These are phyloP conservation scores for Scheffersomyces titani DNA, from an alignment of 1,139 yeast genomes.

Conservation along the genomic window DNA sequence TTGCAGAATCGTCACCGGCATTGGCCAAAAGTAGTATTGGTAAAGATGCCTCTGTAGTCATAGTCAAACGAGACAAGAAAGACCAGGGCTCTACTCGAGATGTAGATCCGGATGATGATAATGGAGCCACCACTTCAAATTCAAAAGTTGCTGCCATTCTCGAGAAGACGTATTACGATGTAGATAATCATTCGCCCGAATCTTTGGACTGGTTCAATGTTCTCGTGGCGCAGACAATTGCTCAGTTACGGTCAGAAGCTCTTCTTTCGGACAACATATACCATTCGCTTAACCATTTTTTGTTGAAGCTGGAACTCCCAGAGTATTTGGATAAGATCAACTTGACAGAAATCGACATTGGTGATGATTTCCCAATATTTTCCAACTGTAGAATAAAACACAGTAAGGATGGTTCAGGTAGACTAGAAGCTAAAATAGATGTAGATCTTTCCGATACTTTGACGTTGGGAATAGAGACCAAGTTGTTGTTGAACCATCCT, in stretches of 20 bases:
- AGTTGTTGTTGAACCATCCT: constrained; percentile 80
- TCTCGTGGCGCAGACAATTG: constrained; percentile 84
- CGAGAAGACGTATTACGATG: constrained; percentile 92
- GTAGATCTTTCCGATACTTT: constrained; percentile 89
- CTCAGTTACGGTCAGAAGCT: constrained; percentile 87
- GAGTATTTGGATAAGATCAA: constrained; percentile 77
- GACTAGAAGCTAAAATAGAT: constrained; percentile 88
- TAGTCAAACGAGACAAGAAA: constrained; percentile 35
- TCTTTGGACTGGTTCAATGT: constrained; percentile 97
- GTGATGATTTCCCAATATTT: constrained; percentile 93
- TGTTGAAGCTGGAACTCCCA: constrained; percentile 58
- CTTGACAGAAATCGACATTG: constrained; percentile 87
- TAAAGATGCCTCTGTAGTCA: constrained; percentile 32
- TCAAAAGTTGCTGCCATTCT: constrained; percentile 50
- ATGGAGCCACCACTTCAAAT: not conserved
- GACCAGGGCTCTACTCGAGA: constrained; percentile 17
- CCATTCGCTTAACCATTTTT: constrained; percentile 65
- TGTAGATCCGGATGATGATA: constrained; percentile 21
- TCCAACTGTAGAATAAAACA: constrained; percentile 86
- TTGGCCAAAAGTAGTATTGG: constrained; percentile 27
- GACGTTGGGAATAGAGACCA: constrained; percentile 87
- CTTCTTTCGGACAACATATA: constrained; percentile 79
- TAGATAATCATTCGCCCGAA: constrained; percentile 82
- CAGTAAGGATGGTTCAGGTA: constrained; percentile 46
- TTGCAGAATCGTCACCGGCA: constrained; percentile 64